phyloP scores from a whole-genome alignment of 257 asterid species.

The Solanum ossicruentum region DNA sequence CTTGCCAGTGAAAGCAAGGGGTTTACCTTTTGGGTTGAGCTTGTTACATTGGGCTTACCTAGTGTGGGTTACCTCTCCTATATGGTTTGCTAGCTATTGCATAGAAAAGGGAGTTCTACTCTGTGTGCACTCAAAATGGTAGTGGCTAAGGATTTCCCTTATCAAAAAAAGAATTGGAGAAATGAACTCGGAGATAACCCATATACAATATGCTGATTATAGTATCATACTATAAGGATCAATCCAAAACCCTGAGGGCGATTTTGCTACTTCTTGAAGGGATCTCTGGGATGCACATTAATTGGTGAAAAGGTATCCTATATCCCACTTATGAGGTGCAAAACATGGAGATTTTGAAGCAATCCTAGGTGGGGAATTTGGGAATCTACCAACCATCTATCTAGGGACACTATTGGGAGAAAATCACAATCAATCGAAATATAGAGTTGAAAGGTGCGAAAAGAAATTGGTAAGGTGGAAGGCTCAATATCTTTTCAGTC shows the following conservation, averaged over 20 bases:
- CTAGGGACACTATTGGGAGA: not conserved
- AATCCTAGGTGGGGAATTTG: not conserved
- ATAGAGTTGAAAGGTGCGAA: not conserved
- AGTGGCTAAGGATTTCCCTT: too few species aligned
- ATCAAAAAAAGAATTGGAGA: too few species aligned
- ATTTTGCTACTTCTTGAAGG: not conserved
- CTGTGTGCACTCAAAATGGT: too few species aligned
- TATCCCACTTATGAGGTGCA: not conserved
- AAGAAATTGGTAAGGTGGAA: not conserved
- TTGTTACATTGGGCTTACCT: too few species aligned
- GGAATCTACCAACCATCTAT: not conserved
- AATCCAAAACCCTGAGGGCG: not conserved
- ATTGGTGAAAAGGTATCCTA: not conserved
- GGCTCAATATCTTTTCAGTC: not conserved
- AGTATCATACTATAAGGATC: not conserved
- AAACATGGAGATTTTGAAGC: not conserved
- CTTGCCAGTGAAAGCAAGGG: too few species aligned
- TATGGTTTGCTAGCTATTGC: too few species aligned
- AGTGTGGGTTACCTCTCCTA: too few species aligned
- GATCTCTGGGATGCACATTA: not conserved
- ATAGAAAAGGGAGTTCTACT: too few species aligned
- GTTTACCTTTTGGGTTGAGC: too few species aligned
- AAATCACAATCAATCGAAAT: not conserved
- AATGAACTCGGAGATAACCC: not conserved
- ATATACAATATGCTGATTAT: not conserved